Evolutionary conservation across 2,329 filamentous ascomycete species (phyloP).

Genomic region (Microsporum ferrugineum): DNA sequence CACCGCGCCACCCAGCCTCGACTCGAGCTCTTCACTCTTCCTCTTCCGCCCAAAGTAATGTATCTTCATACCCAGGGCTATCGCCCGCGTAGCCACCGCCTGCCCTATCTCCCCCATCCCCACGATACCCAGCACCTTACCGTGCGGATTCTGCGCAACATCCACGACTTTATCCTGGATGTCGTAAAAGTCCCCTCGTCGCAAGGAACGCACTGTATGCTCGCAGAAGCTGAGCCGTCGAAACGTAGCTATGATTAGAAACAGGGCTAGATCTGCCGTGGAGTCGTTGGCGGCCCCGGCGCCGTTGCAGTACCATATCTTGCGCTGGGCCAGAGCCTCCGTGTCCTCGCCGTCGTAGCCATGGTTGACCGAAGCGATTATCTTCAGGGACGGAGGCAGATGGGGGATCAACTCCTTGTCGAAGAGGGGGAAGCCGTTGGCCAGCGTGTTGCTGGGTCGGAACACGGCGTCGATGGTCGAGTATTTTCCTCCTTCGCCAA

Average conservation of each 20-base stretch:
- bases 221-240: constrained; percentile 12
- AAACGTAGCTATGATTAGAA: constrained; percentile 14
- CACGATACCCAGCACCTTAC: constrained; percentile 13
- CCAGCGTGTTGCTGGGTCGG: constrained; percentile 9
- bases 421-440: constrained; percentile 8
- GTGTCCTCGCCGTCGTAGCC: constrained; percentile 14
- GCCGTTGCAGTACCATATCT: constrained; percentile 15
- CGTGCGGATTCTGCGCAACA: constrained; percentile 9
- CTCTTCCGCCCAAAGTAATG: constrained; percentile 13
- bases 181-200: constrained; percentile 10
- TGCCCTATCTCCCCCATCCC: constrained; percentile 14
- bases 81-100: constrained; percentile 9
- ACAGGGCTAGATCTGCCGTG: constrained; percentile 13
- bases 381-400: constrained; percentile 10
- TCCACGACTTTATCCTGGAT: constrained; percentile 8
- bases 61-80: constrained; percentile 14
- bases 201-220: constrained; percentile 6
- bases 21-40: constrained; percentile 7
- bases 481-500: constrained; percentile 11
- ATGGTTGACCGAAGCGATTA: constrained; percentile 13
- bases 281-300: constrained; percentile 13
- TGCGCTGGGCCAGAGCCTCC: constrained; percentile 10
- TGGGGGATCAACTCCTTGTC: constrained; percentile 13
- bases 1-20: constrained; percentile 9
- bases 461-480: constrained; percentile 13